These are phyloP conservation scores for Aspergillus glaucus DNA, from an alignment of 2,329 filamentous ascomycete species.

Conservation along the genomic window DNA sequence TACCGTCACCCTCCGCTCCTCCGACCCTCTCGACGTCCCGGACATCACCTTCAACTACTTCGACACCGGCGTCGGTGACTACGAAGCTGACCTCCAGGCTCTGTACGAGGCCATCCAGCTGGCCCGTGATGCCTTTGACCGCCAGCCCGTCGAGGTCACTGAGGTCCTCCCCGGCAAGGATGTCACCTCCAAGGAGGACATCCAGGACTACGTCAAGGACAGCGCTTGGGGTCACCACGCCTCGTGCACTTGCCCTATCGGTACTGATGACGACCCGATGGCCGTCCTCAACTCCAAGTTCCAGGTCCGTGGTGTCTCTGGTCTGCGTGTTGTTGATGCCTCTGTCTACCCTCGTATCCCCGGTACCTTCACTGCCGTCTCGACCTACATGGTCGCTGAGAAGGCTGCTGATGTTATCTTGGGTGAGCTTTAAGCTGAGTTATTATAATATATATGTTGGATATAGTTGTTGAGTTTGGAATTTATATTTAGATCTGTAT, in stretches of 20 bases:
- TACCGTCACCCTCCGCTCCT: conserved; percentile 54
- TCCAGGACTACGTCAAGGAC: conserved; percentile 45
- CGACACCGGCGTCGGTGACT: conserved; percentile 34
- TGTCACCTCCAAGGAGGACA: conserved; percentile 37
- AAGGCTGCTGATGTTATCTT: conserved; percentile 57
- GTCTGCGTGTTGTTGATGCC: conserved; percentile 58
- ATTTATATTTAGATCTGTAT: too few species aligned
- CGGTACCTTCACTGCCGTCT: conserved; percentile 47
- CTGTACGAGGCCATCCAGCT: conserved; percentile 52
- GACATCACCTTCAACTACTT: conserved; percentile 58
- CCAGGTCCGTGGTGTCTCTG: conserved; percentile 49
- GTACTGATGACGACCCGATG: conserved; percentile 46
- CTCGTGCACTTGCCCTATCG: conserved; percentile 51
- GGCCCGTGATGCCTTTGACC: conserved; percentile 42
- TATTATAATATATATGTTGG: too few species aligned
- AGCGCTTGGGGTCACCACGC: conserved; percentile 55
- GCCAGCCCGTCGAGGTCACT: conserved; percentile 36
- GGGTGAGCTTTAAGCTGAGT: too few species aligned
- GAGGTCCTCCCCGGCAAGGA: conserved; percentile 39
- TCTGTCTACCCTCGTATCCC: conserved; percentile 52
- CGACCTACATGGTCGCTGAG: conserved; percentile 53
- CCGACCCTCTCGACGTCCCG: conserved; percentile 59
- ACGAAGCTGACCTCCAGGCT: conserved; percentile 47
- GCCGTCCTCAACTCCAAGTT: conserved; percentile 54
- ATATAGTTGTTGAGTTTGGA: too few species aligned